Evolutionary conservation across 805 yeast genomes (phyloP).

Genomic region (Yarrowia sp.): DNA sequence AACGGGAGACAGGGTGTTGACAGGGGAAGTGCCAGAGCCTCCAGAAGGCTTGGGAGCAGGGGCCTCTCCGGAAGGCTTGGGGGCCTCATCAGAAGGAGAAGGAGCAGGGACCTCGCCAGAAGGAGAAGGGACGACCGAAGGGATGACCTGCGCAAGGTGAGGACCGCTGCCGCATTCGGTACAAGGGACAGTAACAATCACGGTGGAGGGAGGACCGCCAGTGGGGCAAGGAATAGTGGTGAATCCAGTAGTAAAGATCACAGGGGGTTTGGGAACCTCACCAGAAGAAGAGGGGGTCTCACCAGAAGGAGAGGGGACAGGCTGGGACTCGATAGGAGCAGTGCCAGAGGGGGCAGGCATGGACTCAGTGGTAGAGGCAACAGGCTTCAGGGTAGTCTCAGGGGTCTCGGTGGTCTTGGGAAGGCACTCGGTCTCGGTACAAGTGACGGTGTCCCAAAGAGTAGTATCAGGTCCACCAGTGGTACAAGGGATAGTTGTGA

Average conservation of each 20-base stretch:
- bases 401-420: background rate
- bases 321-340: no score
- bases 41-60: slow-evolving; percentile 2
- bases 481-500: no score
- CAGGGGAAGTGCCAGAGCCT: background rate
- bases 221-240: slow-evolving; percentile 17
- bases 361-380: no score
- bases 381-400: background rate
- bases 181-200: background rate
- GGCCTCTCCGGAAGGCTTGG: background rate
- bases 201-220: slow-evolving; percentile 14
- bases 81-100: background rate
- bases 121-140: background rate
- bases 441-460: no score
- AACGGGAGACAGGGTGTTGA: slow-evolving; percentile 1
- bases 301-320: no score
- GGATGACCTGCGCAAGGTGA: no score
- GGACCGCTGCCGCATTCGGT: no score
- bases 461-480: no score
- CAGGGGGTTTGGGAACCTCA: background rate
- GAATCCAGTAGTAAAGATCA: background rate
- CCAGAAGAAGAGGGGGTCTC: background rate
- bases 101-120: background rate
- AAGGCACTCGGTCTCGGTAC: no score
- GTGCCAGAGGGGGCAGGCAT: no score